Percentiles rank a stretch among this genome's conserved stretches.
Evolutionary conservation across 2,329 filamentous ascomycete species (phyloP).

Genomic region (Pseudogymnoascus sp.): DNA sequence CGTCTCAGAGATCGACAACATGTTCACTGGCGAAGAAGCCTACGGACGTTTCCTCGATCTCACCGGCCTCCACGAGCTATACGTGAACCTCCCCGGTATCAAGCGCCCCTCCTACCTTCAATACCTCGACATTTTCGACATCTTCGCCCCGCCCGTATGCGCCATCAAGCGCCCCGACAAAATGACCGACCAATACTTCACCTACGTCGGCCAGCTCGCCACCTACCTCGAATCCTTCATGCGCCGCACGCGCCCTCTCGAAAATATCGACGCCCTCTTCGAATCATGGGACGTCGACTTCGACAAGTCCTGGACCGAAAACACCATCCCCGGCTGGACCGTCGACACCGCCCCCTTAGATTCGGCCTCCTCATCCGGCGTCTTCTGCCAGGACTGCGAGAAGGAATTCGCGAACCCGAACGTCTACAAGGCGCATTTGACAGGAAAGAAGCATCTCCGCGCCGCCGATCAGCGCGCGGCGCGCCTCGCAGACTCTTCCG

Average conservation of each 20-base stretch:
- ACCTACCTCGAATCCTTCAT: conserved; percentile 84
- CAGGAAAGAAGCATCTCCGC: conserved; percentile 86
- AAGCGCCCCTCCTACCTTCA: conserved; percentile 85
- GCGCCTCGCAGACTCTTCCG: conserved; percentile 33
- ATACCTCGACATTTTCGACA: conserved; percentile 86
- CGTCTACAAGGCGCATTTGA: conserved; percentile 82
- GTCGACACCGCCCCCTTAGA: conserved; percentile 35
- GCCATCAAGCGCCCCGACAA: conserved; percentile 75
- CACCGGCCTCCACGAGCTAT: conserved; percentile 73
- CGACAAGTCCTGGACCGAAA: conserved; percentile 68
- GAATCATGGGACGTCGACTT: conserved; percentile 74
- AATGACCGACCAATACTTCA: conserved; percentile 85
- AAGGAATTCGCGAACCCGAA: conserved; percentile 95
- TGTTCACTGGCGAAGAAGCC: conserved; percentile 94
- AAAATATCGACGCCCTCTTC: conserved; percentile 75
- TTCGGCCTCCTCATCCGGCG: conserved; percentile 46
- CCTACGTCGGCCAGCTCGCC: conserved; percentile 72
- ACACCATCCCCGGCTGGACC: conserved; percentile 72
- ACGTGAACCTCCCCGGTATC: conserved; percentile 77
- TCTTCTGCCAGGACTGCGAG: conserved; percentile 87
- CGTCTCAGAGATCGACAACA: conserved; percentile 66
- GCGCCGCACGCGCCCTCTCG: conserved; percentile 71
- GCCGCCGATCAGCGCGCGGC: conserved; percentile 59
- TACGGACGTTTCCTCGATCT: conserved; percentile 91
- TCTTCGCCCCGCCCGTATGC: conserved; percentile 65